Evolutionary conservation across 371 early-diverging fungal genomes (phyloP), one percentile per base, ranked within the genome.

Genomic region (Mucor plumbeus): DNA sequence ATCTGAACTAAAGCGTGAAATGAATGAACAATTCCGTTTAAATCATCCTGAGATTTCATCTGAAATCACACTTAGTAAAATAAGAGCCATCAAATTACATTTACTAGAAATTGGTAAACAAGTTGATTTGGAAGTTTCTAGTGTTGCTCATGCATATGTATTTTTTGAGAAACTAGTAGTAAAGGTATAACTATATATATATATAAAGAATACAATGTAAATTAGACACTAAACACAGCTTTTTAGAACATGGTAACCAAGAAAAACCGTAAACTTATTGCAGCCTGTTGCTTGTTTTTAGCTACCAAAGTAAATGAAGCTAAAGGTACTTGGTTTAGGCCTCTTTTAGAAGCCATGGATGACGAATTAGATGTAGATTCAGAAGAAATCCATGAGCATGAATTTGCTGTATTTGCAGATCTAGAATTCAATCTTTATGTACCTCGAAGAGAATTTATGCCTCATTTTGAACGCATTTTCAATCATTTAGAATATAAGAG

Each of bases 101-200:
- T 67, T 96, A 57, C 62, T 94, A 13, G 83, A 78, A 17, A 76
- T 80, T 40, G 79, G 73, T 7, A 70, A 68, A 60, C 60, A 56
- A 15, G 67, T 75, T 64, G 91, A 95, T 74, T 74, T 97, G 53
- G 98, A 98, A 78, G 78, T 96, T 15, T 95, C 96, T 3, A 95
- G 92, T 59, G 90, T 96, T 8, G 97, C 98, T 0, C 85, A 87
- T 60, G 89, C 95, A 0, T 94, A 89, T 83, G 97, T 91, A 2
- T 97, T 93, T 73, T 92, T 97, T 79, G 98, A 98, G 75, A 97
- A 97, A 72, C 88, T 98, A 5, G 83, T 95, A 15, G 70, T 94
- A 36, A 90, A 90, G 74, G 85, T 81, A 69, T 75, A 1, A 36
- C 13, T 34, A 38, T 10, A 62, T 8, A 40, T 31, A 38, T 39